These are phyloP conservation scores for Sherardia arvensis DNA, from an alignment of 257 asterid genomes.

Conservation along the genomic window DNA sequence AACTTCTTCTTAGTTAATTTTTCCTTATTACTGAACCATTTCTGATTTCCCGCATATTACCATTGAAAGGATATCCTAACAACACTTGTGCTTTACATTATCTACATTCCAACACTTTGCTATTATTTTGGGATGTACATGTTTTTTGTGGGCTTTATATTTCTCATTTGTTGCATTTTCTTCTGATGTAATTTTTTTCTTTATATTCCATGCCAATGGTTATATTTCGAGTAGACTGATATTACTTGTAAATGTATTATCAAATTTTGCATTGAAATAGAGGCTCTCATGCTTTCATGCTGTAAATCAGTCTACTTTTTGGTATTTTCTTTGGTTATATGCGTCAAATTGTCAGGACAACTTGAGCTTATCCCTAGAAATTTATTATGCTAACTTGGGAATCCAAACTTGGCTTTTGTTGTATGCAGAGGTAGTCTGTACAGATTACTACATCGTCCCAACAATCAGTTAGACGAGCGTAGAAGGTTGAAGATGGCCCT, in stretches of 20 bases:
- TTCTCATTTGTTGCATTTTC: not conserved
- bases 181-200: not conserved
- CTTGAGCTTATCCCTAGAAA: not conserved
- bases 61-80: not conserved
- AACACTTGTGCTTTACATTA: not conserved
- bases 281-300: not conserved
- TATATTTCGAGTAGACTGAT: not conserved
- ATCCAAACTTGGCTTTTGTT: conserved; percentile 20
- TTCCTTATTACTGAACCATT: not conserved
- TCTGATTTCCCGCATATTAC: not conserved
- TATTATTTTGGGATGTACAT: not conserved
- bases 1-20: not conserved
- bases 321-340: not conserved
- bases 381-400: conserved; percentile 7
- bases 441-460: conserved; percentile 84
- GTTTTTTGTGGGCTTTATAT: not conserved
- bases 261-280: not conserved
- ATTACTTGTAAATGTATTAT: not conserved
- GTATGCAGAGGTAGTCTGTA: conserved; percentile 88
- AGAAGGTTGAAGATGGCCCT: conserved; percentile 90
- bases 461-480: conserved; percentile 87
- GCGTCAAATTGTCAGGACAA: not conserved
- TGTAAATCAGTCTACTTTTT: not conserved
- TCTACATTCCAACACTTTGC: not conserved
- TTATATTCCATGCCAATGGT: not conserved